These are phyloP conservation scores for Tetrapyrgos nigripes DNA, from an alignment of 1,284 basidiomycete genomes.

Conservation along the genomic window DNA sequence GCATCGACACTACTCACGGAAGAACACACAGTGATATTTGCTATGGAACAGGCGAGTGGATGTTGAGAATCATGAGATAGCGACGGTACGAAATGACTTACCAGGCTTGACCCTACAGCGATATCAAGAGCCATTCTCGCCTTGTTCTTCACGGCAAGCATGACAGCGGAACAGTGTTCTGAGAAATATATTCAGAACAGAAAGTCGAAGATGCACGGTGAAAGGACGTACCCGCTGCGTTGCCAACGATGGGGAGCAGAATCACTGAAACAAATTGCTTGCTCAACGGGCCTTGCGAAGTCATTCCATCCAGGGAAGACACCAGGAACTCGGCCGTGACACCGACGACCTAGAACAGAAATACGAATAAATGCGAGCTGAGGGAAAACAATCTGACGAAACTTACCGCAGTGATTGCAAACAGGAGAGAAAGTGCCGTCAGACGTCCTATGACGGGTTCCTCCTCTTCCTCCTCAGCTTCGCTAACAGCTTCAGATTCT, in stretches of 20 bases:
- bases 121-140: constrained; percentile 7
- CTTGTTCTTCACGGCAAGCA: constrained; percentile 5
- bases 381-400: background rate
- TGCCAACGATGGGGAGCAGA: constrained; percentile 7
- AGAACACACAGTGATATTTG: constrained; percentile 12
- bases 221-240: constrained; percentile 6
- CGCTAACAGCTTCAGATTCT: background rate
- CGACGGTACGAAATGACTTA: too few species aligned
- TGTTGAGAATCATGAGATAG: too few species aligned
- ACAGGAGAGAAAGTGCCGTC: background rate
- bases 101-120: constrained; percentile 10
- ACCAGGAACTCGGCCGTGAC: constrained; percentile 12
- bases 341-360: constrained; percentile 3
- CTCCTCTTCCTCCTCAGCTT: background rate
- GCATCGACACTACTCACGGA: constrained; percentile 2
- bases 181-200: background rate
- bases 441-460: background rate
- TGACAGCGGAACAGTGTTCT: constrained; percentile 8
- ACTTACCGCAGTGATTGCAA: constrained; percentile 6
- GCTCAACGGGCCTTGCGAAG: background rate
- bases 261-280: constrained; percentile 11
- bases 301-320: constrained; percentile 7
- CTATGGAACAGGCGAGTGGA: background rate
- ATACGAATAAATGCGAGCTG: background rate
- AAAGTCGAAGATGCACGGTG: background rate